A percentile compares a stretch with the other conserved stretches of the same genome.
These are phyloP conservation scores for Aureobasidium mangrovei DNA, from an alignment of 2,329 filamentous ascomycete genomes.

Conservation along the genomic window DNA sequence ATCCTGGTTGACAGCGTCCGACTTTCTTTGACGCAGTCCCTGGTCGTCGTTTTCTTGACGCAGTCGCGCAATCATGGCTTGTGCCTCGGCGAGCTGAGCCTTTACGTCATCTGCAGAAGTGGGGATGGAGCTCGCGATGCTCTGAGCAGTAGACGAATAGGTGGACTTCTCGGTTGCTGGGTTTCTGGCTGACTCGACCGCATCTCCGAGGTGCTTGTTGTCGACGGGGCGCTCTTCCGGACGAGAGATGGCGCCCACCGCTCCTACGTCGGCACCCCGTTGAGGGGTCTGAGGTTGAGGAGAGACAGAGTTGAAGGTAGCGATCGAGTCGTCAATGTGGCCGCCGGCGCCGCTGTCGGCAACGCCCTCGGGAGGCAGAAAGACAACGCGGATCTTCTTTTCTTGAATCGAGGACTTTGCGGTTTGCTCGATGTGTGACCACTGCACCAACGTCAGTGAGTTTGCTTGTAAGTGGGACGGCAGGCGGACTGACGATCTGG, in stretches of 20 bases:
- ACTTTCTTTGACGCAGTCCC: slow-evolving; percentile 72
- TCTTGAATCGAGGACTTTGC: slow-evolving; percentile 76
- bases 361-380: slow-evolving; percentile 56
- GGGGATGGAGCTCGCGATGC: slow-evolving; percentile 40
- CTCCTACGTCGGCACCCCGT: slow-evolving; percentile 22
- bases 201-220: slow-evolving; percentile 34
- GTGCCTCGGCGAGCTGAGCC: slow-evolving; percentile 64
- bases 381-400: slow-evolving; percentile 90
- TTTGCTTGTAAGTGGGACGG: neutral
- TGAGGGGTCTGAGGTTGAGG: slow-evolving; percentile 42
- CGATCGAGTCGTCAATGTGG: slow-evolving; percentile 34
- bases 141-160: slow-evolving; percentile 32
- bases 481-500: slow-evolving; percentile 57
- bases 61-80: slow-evolving; percentile 61
- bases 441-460: slow-evolving; percentile 43
- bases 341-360: slow-evolving; percentile 16
- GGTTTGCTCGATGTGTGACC: slow-evolving; percentile 62
- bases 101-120: slow-evolving; percentile 55
- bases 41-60: slow-evolving; percentile 56
- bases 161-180: slow-evolving; percentile 23
- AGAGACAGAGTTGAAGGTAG: slow-evolving; percentile 49
- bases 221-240: slow-evolving; percentile 31
- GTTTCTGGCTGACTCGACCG: slow-evolving; percentile 33
- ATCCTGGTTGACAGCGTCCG: slow-evolving; percentile 40
- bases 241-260: slow-evolving; percentile 31